Base-by-base conservation (phyloP, 306 rosid species). In the Quercus cerris region DNA sequence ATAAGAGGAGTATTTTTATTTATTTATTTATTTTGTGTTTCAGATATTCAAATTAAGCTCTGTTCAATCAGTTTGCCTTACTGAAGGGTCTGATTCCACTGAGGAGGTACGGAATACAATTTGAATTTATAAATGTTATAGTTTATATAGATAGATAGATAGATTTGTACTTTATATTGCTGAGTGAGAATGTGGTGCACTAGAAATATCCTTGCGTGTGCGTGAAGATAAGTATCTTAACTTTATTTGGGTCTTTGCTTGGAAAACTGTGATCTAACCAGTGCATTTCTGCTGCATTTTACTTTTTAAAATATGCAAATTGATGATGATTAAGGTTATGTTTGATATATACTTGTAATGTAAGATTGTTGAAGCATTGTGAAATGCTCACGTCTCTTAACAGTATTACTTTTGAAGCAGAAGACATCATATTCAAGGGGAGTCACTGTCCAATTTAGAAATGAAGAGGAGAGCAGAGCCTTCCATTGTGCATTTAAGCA, bases 11-110 rank as follows among this genome's bases (percentile, higher is more conserved):
- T 63, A 70, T 74, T 73, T 71, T 75, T 23, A 22, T 46, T 49
- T 69, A 46, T 58, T 75, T 58, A 71, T 74, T 63, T 69, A 33
- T 84, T 81, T 73, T 41, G 62, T 84, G 49, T 76, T 49, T 38
- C 88, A 93, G 99, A 81, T 95, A 28, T 95, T 85, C 85, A 90
- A 84, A 84, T 61, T 95, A 80, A 81, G 90, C 13, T 85, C 96
- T 71, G 78, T 88, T 83, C 89, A 78, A 75, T 95, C 94, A 4
- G 84, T 91, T 77, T 95, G 98, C 87, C 59, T 90, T 68, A 79
- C 78, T 57, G 92, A 91, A 79, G 85, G 79, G 8, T 81, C 95
- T 63, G 92, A 84, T 74, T 72, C 17, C 30, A 22, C 63, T 59
- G 66, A 86, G 75, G 81, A 90, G 99, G 99, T 95, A 85, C 4